Conservation (phyloP, 345 rosid genomes). For the Stellera chamaejasme region DNA sequence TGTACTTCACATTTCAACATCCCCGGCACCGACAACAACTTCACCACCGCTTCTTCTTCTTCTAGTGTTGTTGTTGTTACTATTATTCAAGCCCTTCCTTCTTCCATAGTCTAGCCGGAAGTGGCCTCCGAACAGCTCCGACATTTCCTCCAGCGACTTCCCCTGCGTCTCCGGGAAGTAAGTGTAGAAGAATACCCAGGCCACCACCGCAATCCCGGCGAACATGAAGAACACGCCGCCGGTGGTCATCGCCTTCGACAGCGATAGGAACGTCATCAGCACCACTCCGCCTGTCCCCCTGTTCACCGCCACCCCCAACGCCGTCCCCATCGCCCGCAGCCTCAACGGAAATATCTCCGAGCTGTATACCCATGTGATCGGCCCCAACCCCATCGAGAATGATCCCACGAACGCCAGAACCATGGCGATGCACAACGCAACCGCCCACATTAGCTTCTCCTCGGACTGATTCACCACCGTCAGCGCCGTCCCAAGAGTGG, state of each 20-base stretch:
- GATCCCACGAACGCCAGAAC: slow-evolving; percentile 51
- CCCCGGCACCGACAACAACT: too few relatives aligned
- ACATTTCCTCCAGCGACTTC: slow-evolving; percentile 65
- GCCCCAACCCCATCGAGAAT: slow-evolving; percentile 87
- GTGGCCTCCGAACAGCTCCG: slow-evolving; percentile 35
- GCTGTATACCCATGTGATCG: slow-evolving; percentile 77
- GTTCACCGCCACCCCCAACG: slow-evolving; percentile 56
- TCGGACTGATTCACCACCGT: slow-evolving; percentile 36
- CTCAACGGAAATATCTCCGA: slow-evolving; percentile 79
- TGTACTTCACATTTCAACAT: too few relatives aligned
- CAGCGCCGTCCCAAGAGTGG: slow-evolving; percentile 35
- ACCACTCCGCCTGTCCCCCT: slow-evolving; percentile 63
- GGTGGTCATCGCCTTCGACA: slow-evolving; percentile 40
- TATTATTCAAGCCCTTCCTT: too few relatives aligned
- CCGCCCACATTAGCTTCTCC: slow-evolving; percentile 49
- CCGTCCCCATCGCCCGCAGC: slow-evolving; percentile 65
- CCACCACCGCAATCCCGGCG: slow-evolving; percentile 35
- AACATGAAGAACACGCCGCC: slow-evolving; percentile 75
- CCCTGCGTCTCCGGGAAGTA: slow-evolving; percentile 74
- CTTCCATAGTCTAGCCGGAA: too few relatives aligned
- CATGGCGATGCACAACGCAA: slow-evolving; percentile 36
- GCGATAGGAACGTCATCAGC: slow-evolving; percentile 39
- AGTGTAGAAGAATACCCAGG: slow-evolving; percentile 45
- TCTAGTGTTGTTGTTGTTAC: too few relatives aligned
- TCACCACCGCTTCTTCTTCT: too few relatives aligned